Conservation (phyloP, 2,329 filamentous ascomycete genomes). For the Sphaerulina populicola region DNA sequence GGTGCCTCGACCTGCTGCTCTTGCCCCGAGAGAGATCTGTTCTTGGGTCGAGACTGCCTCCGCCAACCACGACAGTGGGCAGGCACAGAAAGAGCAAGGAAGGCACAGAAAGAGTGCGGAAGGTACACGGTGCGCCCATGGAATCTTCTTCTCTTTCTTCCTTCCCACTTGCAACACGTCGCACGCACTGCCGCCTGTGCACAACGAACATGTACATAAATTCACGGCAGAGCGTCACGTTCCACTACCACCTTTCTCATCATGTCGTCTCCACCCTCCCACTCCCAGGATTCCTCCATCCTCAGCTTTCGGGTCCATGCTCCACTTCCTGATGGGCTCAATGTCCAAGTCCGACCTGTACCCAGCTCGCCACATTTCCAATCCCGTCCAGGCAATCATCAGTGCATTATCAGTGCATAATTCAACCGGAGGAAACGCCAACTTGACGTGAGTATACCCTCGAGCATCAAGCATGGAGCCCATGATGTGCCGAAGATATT, state of each 20-base stretch:
- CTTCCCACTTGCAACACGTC: no score
- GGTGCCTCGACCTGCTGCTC: no score
- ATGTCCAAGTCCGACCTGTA: slow-evolving; percentile 57
- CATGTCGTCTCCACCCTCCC: slow-evolving; percentile 46
- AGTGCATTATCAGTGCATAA: slow-evolving; percentile 93
- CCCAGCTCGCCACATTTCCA: slow-evolving; percentile 83
- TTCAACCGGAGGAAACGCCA: slow-evolving; percentile 65
- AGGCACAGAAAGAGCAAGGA: no score
- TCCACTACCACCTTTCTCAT: no score
- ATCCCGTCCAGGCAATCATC: slow-evolving; percentile 91
- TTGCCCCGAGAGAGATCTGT: no score
- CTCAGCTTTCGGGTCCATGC: slow-evolving; percentile 54
- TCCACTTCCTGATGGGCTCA: slow-evolving; percentile 60
- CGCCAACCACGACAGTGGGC: no score
- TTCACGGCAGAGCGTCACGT: no score
- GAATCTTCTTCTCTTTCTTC: no score
- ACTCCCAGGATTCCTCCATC: slow-evolving; percentile 62
- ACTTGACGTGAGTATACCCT: slow-evolving; percentile 52
- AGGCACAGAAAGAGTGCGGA: no score
- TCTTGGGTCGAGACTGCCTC: background rate
- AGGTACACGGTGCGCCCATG: no score
- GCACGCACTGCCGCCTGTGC: no score
- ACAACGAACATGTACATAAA: no score
- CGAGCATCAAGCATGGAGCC: slow-evolving; percentile 53
- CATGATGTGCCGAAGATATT: slow-evolving; percentile 61